phyloP scores from a whole-genome alignment of 2,329 filamentous ascomycete genomes.

The Talaromyces pinophilus region DNA sequence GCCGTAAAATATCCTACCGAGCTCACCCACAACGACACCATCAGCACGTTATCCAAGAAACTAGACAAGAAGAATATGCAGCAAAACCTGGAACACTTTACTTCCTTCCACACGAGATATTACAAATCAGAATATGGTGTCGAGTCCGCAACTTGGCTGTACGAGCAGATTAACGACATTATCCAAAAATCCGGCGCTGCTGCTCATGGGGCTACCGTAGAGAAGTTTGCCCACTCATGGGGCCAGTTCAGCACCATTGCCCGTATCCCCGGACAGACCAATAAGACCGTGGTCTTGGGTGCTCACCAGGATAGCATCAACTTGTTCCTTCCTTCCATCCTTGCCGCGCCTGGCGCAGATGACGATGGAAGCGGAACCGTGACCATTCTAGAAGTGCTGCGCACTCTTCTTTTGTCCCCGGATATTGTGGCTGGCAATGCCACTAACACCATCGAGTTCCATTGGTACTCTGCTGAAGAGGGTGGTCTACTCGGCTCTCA shows the following conservation, averaged over 20 bases:
- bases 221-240: constrained; percentile 80
- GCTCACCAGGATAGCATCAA: constrained; percentile 97
- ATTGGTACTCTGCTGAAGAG: constrained; percentile 93
- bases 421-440: constrained; percentile 70
- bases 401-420: constrained; percentile 73
- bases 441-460: constrained; percentile 88
- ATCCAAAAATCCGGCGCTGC: constrained; percentile 71
- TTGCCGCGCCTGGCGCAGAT: constrained; percentile 89
- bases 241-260: constrained; percentile 89
- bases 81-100: constrained; percentile 71
- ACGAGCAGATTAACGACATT: constrained; percentile 70
- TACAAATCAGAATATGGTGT: constrained; percentile 67
- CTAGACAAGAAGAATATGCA: constrained; percentile 76
- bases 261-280: constrained; percentile 80
- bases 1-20: constrained; percentile 67
- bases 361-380: constrained; percentile 92
- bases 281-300: constrained; percentile 83
- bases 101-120: constrained; percentile 60
- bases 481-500: constrained; percentile 84
- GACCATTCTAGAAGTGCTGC: constrained; percentile 88
- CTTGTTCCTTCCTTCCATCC: constrained; percentile 78
- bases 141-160: constrained; percentile 85
- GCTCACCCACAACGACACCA: constrained; percentile 63
- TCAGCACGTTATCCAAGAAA: constrained; percentile 66
- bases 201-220: constrained; percentile 65